Evolutionary conservation across 1,284 basidiomycete species (phyloP), one percentile per base, ranked within the genome.

Genomic region (Ceratobasidium sp.): DNA sequence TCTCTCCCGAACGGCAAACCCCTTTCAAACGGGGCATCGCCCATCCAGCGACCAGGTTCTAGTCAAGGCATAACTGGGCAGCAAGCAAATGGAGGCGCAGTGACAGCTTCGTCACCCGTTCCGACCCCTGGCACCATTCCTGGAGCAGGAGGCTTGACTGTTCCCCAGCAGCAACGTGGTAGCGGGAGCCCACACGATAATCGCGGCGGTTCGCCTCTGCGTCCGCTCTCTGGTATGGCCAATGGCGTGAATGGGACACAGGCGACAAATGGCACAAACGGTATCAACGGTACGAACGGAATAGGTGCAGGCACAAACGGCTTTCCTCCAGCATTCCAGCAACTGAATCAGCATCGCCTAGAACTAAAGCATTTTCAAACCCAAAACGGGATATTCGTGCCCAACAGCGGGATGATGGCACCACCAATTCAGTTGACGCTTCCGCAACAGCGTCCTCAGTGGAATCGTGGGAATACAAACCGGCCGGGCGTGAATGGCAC

Each of bases 191-290:
- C 65, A 18, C 39, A 58, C 12, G 53, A 70, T 58, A 70, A 70
- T 23, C 65, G 65, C n/a, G 65, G 65, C n/a, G 53, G 53, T 3
- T 70, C 65, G 18, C 65, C 65, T n/a, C 41, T 70, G 21, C 65
- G 65, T 10, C 65, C 53, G 4, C 53, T 70, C 10, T 70, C 65
- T 14, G 43, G 53, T 18, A 58, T 70, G 53, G 41, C 65, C 39
- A 70, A 70, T 28, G 65, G 65, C 12, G 53, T 52, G 14, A 57
- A 59, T 34, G 57, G 52, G n/a, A 41, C 53, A 6, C 52, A 57
- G 12, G 23, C 53, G 16, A 41, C 65, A 3, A 53, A 65, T 18
- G 39, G 39, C n/a, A 64, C 60, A 1, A 64, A 64, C 50, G 50
- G 46, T n/a, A 45, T 43, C 36, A 59, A 59, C 28, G 57, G 57